Evolutionary conservation across 1,284 basidiomycete species (phyloP).

Genomic region (Inonotus hispidus): DNA sequence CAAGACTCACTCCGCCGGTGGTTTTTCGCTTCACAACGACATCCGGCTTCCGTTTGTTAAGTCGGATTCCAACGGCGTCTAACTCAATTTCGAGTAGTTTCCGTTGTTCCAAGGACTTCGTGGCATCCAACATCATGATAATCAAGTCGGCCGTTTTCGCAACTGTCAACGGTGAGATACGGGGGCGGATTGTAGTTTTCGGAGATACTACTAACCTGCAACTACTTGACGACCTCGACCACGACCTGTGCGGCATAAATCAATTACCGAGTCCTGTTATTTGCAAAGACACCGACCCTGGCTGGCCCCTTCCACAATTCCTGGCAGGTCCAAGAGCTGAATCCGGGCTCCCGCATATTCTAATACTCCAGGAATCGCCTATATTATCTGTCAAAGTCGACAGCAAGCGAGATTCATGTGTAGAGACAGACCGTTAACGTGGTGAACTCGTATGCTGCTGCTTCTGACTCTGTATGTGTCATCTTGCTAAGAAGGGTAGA

Average conservation of each 20-base stretch:
- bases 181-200: not conserved
- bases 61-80: conserved; percentile 92
- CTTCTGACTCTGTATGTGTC: conserved; percentile 85
- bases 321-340: conserved; percentile 92
- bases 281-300: conserved; percentile 43
- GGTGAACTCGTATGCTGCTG: conserved; percentile 96
- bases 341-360: conserved; percentile 92
- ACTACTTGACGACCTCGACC: conserved; percentile 96
- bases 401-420: not conserved
- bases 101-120: conserved; percentile 92
- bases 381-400: not conserved
- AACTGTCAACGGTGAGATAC: conserved; percentile 35
- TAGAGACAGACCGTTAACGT: conserved; percentile 67
- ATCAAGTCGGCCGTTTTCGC: conserved; percentile 97
- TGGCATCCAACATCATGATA: conserved; percentile 93
- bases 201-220: conserved; percentile 46
- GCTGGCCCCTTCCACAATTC: conserved; percentile 96
- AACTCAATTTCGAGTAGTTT: conserved; percentile 86
- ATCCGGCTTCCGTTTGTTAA: conserved; percentile 89
- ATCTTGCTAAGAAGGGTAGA: conserved; percentile 90
- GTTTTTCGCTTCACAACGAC: conserved; percentile 82
- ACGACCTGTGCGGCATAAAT: conserved; percentile 45
- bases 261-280: not conserved
- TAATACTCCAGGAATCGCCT: conserved; percentile 93
- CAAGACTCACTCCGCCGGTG: conserved; percentile 77